Conservation (phyloP, 2,329 filamentous ascomycete species). For the Hymenoscyphus salicellus region DNA sequence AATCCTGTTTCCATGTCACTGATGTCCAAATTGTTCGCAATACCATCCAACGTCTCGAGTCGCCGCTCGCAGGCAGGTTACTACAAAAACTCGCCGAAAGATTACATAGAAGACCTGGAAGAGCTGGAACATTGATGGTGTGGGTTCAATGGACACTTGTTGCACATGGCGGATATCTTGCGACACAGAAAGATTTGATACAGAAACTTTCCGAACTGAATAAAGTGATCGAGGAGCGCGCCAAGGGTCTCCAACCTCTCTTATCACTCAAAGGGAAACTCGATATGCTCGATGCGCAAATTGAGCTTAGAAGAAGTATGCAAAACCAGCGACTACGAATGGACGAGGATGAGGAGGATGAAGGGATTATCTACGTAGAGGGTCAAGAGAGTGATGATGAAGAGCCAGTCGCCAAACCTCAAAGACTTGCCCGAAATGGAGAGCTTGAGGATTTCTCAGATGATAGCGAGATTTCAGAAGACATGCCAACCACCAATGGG, state of each 20-base stretch:
- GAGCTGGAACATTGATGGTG: slow-evolving; percentile 84
- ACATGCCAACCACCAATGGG: slow-evolving; percentile 43
- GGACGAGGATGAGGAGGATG: slow-evolving; percentile 47
- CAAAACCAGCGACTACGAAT: slow-evolving; percentile 45
- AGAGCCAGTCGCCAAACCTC: slow-evolving; percentile 50
- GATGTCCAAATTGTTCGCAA: slow-evolving; percentile 75
- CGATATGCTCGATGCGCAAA: slow-evolving; percentile 88
- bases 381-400: slow-evolving; percentile 61
- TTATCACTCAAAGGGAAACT: slow-evolving; percentile 91
- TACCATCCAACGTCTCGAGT: slow-evolving; percentile 88
- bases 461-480: slow-evolving; percentile 36
- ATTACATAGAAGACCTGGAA: slow-evolving; percentile 80
- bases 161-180: slow-evolving; percentile 85
- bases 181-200: slow-evolving; percentile 79
- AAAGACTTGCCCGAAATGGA: slow-evolving; percentile 23
- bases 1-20: slow-evolving; percentile 82
- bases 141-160: slow-evolving; percentile 97
- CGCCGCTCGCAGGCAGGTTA: slow-evolving; percentile 72
- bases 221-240: slow-evolving; percentile 82
- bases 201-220: slow-evolving; percentile 75
- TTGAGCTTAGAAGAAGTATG: slow-evolving; percentile 72
- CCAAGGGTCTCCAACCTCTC: slow-evolving; percentile 75
- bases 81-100: slow-evolving; percentile 82
- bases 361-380: slow-evolving; percentile 81
- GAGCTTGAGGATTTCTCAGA: slow-evolving; percentile 28